Evolutionary conservation across 176 grass and related monocot genomes (phyloP), one percentile per base, ranked within the genome.

Genomic region (sorghum (Sorghum bicolor)): DNA sequence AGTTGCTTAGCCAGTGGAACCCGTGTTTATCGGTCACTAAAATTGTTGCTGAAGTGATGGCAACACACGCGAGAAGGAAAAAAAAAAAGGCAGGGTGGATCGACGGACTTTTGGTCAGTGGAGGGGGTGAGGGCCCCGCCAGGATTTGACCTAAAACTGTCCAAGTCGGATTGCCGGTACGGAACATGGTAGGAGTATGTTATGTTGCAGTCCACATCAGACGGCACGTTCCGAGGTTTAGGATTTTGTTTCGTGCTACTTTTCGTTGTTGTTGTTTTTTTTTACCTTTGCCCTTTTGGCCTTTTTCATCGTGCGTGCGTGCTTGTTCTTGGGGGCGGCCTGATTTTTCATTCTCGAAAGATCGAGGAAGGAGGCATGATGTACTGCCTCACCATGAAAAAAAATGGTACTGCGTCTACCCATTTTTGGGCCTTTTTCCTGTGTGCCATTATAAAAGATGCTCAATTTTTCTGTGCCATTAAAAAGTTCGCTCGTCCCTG

Each of bases 131-230:
- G 64, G 26, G 58, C 24, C n/a, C 80, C n/a, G n/a, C n/a, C 14
- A 4, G 24, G 68, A 66, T 71, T 83, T 78, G 74, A 83, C 80
- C 74, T 55, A 88, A 69, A 82, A 65, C 65, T 36, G 62, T 83
- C 74, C 8, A 3, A 34, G 63, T 83, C 80, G 19, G 75, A 88
- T 88, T 10, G 6, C 25, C 9, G 33, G 80, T 88, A 79, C 75
- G 86, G 86, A 79, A 73, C 30, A 48, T 22, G 15, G 34, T 10
- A 19, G 0, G 5, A 32, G 28, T 64, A 30, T 64, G 29, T 34
- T 33, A 52, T 78, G 33, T 74, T 78, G 67, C 67, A 11, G 74
- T 66, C 80, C 75, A 84, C 67, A 44, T 79, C 75, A 66, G 74
- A 55, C 19, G 17, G 55, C 67, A 68, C 72, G 20, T 87, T 87